Conservation (phyloP, 352 stramenopile genomes). For the Blastocystis sp. region DNA sequence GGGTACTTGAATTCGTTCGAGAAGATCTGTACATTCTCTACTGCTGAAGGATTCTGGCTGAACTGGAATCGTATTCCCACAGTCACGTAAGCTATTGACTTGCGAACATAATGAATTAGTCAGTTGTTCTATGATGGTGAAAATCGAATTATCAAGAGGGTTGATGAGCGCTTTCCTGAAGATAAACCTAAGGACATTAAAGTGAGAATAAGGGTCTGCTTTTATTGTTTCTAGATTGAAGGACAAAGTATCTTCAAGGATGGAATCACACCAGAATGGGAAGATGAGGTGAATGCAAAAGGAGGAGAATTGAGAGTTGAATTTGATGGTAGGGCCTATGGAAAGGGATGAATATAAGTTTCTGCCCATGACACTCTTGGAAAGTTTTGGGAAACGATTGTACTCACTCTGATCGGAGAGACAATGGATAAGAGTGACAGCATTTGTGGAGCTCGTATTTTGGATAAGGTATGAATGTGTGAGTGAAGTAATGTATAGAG, state of each 20-base stretch:
- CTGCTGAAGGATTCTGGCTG: slow-evolving; percentile 48
- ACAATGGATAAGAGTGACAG: slow-evolving; percentile 76
- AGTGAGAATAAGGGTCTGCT: background rate
- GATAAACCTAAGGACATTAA: slow-evolving; percentile 37
- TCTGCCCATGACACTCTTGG: slow-evolving; percentile 74
- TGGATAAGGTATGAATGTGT: slow-evolving; percentile 73
- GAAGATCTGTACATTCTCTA: slow-evolving; percentile 49
- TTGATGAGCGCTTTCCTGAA: background rate
- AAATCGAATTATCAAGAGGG: slow-evolving; percentile 38
- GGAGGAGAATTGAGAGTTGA: slow-evolving; percentile 72
- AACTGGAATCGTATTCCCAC: slow-evolving; percentile 52
- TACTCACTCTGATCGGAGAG: slow-evolving; percentile 80
- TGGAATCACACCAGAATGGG: slow-evolving; percentile 79
- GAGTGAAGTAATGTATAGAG: slow-evolving; percentile 6
- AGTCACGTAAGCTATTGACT: background rate
- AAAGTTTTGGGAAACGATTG: slow-evolving; percentile 79
- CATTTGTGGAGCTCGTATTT: slow-evolving; percentile 79
- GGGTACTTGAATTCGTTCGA: slow-evolving; percentile 43
- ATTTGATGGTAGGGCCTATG: slow-evolving; percentile 49
- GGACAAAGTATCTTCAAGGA: slow-evolving; percentile 75
- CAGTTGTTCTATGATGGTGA: slow-evolving; percentile 60
- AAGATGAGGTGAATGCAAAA: slow-evolving; percentile 78
- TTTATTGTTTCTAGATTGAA: slow-evolving; percentile 59
- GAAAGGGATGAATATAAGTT: slow-evolving; percentile 66
- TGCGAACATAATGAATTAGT: background rate